Percentiles rank a stretch among this genome's conserved stretches.
Conservation (phyloP, 2,329 filamentous ascomycete genomes). For the Colletotrichum chrysophilum region DNA sequence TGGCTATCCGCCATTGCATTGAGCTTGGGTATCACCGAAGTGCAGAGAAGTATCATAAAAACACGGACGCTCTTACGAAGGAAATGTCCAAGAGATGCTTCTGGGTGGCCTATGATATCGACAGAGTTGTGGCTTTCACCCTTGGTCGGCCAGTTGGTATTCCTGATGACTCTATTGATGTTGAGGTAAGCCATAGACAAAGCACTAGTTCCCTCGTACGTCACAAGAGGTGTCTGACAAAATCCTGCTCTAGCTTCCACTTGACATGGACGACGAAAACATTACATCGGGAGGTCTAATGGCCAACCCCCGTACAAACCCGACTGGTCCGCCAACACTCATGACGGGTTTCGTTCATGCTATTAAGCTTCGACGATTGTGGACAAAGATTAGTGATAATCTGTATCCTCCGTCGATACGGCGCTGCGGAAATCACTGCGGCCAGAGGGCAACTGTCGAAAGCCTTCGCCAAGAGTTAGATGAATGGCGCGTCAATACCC, state of each 20-base stretch:
- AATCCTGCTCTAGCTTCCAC: slow-evolving; percentile 22
- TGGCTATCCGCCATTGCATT: slow-evolving; percentile 38
- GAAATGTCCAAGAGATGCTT: slow-evolving; percentile 36
- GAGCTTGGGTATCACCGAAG: slow-evolving; percentile 39
- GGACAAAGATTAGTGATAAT: slow-evolving; percentile 31
- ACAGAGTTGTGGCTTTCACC: slow-evolving; percentile 33
- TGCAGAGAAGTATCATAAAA: slow-evolving; percentile 16
- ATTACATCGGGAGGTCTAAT: slow-evolving; percentile 27
- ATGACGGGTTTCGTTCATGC: slow-evolving; percentile 35
- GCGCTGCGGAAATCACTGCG: background rate
- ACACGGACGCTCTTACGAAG: slow-evolving; percentile 23
- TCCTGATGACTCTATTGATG: slow-evolving; percentile 30
- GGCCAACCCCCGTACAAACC: slow-evolving; percentile 20
- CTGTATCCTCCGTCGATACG: slow-evolving; percentile 24
- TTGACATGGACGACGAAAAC: slow-evolving; percentile 34
- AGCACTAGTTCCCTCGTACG: background rate
- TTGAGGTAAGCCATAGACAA: slow-evolving; percentile 22
- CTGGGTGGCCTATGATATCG: slow-evolving; percentile 37
- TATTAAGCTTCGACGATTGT: slow-evolving; percentile 32
- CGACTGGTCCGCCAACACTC: slow-evolving; percentile 23
- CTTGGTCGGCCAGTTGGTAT: slow-evolving; percentile 34
- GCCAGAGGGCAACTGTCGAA: background rate
- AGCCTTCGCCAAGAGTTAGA: background rate
- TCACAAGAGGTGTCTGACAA: background rate
- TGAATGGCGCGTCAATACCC: slow-evolving; percentile 31